phyloP scores from a whole-genome alignment of 2,329 filamentous ascomycete genomes.

The Ceratocystis harringtonii region DNA sequence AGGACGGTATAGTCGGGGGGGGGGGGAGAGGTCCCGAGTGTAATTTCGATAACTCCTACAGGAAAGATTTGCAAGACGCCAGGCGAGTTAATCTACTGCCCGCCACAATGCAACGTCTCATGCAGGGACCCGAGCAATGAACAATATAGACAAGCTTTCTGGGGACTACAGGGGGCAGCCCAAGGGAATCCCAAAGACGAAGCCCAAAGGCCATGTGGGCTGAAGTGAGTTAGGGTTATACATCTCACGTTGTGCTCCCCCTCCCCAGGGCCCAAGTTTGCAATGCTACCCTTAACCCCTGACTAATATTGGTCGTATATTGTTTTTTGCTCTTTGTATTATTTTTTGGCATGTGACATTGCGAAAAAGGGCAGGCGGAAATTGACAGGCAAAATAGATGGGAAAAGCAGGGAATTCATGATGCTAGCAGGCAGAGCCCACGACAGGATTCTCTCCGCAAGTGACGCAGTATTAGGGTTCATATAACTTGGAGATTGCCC shows the following conservation, averaged over 20 bases:
- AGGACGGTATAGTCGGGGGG: not conserved
- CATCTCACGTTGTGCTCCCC: not conserved
- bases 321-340: not conserved
- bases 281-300: not conserved
- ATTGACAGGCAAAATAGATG: not conserved
- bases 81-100: not conserved
- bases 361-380: not conserved
- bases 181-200: too few relatives aligned
- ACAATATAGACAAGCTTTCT: not conserved
- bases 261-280: not conserved
- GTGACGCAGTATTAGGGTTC: too few relatives aligned
- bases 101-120: not conserved
- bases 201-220: too few relatives aligned
- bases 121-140: not conserved
- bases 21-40: not conserved
- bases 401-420: not conserved
- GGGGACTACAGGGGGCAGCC: not conserved
- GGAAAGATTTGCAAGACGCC: not conserved
- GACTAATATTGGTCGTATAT: not conserved
- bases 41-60: not conserved
- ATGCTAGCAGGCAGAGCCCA: too few relatives aligned
- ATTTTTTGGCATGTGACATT: not conserved
- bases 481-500: too few relatives aligned
- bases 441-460: not conserved
- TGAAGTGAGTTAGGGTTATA: too few relatives aligned